Base-by-base conservation (phyloP, 176 grass and related monocot species). In the Hyparrhenia diplandra region DNA sequence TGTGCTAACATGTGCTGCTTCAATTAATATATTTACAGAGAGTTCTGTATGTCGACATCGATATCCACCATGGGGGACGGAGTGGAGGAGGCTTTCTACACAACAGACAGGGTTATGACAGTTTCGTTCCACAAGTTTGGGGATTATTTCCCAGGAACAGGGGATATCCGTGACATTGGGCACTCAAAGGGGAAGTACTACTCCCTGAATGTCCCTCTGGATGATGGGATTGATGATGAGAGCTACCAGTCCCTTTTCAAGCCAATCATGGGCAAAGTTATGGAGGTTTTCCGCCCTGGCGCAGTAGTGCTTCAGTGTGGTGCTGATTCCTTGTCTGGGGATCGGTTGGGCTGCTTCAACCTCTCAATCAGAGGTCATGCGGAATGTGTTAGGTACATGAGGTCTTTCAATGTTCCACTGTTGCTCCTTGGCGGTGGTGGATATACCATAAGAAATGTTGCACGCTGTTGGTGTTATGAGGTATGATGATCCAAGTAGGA, bases 41-140 rank as follows among this genome's bases (percentile, higher is more conserved):
- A 51, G 94, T 97, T 47, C 72, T 97, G 5, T 97, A 97, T 86
- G 89, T 94, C 0, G 94, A 97, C 71, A 97, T 94, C 1, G 94
- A 97, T 89, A 92, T 97, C 78, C 94, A 97, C 77, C 94, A 97
- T 64, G 94, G 94, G 94, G 37, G 94, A 97, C 1, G 91, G 94
- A 30, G 94, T 94, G 39, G 94, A 97, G 73, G 94, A 97, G 76
- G 94, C 94, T 40, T 97, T 97, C 79, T 97, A 94, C 76, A 97
- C 89, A 14, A 94, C 94, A 3, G 91, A 97, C 52, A 88, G 91
- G 75, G 94, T 94, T 52, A 97, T 97, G 94, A 97, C 94, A 2
- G 94, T 97, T 23, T 97, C 94, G 24, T 97, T 97, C 64, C 94
- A 97, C 46, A 94, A 97, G 87, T 97, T 92, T 79, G 94, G 91